phyloP scores from a whole-genome alignment of 2,329 filamentous ascomycete species.

The Pseudopyricularia javanii region DNA sequence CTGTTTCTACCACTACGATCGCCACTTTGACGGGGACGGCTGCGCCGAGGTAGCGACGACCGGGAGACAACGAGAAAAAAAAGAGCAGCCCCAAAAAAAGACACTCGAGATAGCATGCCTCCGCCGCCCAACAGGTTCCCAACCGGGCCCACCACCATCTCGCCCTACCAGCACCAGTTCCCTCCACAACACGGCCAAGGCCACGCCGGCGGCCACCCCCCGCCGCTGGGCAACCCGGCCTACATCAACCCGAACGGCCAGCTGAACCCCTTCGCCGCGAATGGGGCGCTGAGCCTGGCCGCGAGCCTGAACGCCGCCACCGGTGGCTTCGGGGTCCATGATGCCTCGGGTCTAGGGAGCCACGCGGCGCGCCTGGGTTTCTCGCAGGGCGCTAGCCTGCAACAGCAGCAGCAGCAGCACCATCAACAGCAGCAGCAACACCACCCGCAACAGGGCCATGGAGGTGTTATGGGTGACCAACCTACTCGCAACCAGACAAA shows the following conservation, averaged over 20 bases:
- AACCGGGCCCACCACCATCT: slow-evolving; percentile 30
- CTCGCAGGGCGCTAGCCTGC: slow-evolving; percentile 53
- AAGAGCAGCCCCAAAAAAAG: background rate
- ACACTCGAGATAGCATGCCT: slow-evolving; percentile 18
- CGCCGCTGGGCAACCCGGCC: slow-evolving; percentile 52
- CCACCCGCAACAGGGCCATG: slow-evolving; percentile 8
- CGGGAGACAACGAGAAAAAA: slow-evolving; percentile 5
- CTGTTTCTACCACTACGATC: background rate
- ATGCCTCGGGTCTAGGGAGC: slow-evolving; percentile 60
- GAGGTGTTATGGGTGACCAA: slow-evolving; percentile 33
- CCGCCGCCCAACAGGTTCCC: slow-evolving; percentile 32
- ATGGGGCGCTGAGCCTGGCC: slow-evolving; percentile 40
- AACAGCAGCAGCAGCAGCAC: slow-evolving; percentile 46
- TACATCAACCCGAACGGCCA: slow-evolving; percentile 60
- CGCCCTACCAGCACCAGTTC: slow-evolving; percentile 38
- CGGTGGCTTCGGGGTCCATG: slow-evolving; percentile 45
- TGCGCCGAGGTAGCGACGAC: slow-evolving; percentile 5
- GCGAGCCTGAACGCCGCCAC: slow-evolving; percentile 35
- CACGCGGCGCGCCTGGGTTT: slow-evolving; percentile 85
- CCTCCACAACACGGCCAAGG: slow-evolving; percentile 36
- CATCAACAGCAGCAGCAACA: slow-evolving; percentile 45
- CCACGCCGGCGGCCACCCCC: slow-evolving; percentile 31
- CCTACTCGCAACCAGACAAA: slow-evolving; percentile 48
- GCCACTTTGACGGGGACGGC: background rate
- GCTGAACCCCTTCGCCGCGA: slow-evolving; percentile 55